Base-by-base conservation (phyloP, 192 early-diverging fungal species). In the Backusella parvicylindrica region DNA sequence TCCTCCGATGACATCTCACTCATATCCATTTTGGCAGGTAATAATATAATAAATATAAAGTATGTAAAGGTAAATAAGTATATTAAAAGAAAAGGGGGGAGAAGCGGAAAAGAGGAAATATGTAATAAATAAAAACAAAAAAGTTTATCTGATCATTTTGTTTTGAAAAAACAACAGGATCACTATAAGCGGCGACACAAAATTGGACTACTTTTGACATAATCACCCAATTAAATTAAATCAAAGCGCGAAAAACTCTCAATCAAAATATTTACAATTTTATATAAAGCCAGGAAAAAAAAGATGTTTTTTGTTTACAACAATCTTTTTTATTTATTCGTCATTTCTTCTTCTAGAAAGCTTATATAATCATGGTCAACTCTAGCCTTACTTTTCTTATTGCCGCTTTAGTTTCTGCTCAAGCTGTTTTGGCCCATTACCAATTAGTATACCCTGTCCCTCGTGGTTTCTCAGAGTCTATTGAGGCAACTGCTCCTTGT, bases 401-500 rank as follows among this genome's bases (percentile, higher is more conserved):
- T 32, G 40, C 41, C 18, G 68, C 64, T 32, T 56, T 82, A 18
- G 43, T 82, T 43, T 77, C 81, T 28, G 63, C 79, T n/a, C 78
- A 78, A 37, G 77, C 73, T 40, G 83, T 73, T 7, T 73, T 71
- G 65, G 87, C 87, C 21, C 88, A 89, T 68, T 89, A 72, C 49
- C 76, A 79, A 33, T 73, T 89, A 21, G 77, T 74, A 23, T 85
- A 85, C 49, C 88, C 88, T 50, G 18, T 67, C 6, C 28, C 84
- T 15, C 79, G 88, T 43, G 83, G 83, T 15, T 87, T 87, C 30
- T 64, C 47, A 43, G 86, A 87, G 3, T 65, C 67, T 36, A 79
- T 56, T 5, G 87, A 90, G 33, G 74, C 79, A 7, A 80, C 67
- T 33, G 84, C 69, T 21, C 88, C 87, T 38, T 90, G 88, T 66